Percentiles rank a stretch among this genome's conserved stretches.
These are phyloP conservation scores for Furcasterigmium furcatum DNA, from an alignment of 2,329 filamentous ascomycete species.

Conservation along the genomic window DNA sequence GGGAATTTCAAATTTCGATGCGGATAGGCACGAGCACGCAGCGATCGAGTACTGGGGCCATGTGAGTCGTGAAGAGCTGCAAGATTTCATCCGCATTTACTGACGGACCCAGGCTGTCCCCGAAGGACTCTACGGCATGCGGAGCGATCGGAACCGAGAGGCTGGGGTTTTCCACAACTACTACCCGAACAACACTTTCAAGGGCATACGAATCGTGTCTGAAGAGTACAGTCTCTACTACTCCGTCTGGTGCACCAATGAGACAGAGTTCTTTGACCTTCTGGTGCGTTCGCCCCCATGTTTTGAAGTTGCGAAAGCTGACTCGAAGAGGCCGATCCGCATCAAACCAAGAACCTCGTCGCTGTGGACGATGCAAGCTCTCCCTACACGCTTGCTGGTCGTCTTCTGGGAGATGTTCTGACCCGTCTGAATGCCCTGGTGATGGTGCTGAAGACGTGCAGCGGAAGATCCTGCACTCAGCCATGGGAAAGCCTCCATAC, in stretches of 20 bases:
- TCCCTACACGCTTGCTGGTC: background rate
- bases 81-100: background rate
- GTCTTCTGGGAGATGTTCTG: constrained; percentile 3
- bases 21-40: constrained; percentile 36
- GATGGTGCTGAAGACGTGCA: constrained; percentile 11
- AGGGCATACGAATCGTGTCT: constrained; percentile 41
- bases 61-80: no score
- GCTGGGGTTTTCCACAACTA: constrained; percentile 34
- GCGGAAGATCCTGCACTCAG: constrained; percentile 2
- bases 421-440: constrained; percentile 8
- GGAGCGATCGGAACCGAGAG: constrained; percentile 17
- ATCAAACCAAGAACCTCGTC: background rate
- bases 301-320: background rate
- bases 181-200: constrained; percentile 48
- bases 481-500: constrained; percentile 9
- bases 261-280: constrained; percentile 37
- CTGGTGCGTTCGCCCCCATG: constrained; percentile 28
- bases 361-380: no score
- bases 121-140: constrained; percentile 7
- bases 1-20: constrained; percentile 8
- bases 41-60: constrained; percentile 45
- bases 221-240: constrained; percentile 51
- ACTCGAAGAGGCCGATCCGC: background rate
- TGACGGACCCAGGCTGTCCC: constrained; percentile 1
- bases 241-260: constrained; percentile 50